Base-by-base conservation (phyloP, 2,329 filamentous ascomycete species). In the Stenocarpella maydis region DNA sequence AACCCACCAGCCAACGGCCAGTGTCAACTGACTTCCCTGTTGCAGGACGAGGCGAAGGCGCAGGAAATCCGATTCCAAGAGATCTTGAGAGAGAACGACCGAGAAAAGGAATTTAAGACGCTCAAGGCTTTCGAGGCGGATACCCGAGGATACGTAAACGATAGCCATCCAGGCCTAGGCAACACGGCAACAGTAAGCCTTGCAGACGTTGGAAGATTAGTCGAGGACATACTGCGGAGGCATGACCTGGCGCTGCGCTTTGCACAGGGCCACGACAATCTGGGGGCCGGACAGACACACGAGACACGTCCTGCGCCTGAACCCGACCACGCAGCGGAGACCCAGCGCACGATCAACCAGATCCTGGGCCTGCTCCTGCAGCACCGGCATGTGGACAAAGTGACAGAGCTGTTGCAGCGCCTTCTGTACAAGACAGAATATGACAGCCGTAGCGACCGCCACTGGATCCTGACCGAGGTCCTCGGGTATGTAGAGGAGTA, bases 391-490 rank as follows among this genome's bases (percentile, higher is more conserved):
- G 19, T 50, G 19, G 66, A 50, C 39, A 43, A 63, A 15, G 45
- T 41, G 31, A 7, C 47, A 14, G 45, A 60, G n/a, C n/a, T 69
- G 26, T 15, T 61, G 52, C 37, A 65, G 28, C 47, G 19, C 21
- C 41, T 68, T n/a, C 65, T 65, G 17, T 15, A 58, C 19, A 61
- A 28, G 15, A 17, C 65, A n/a, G 49, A 45, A 24, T 41, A 43
- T 24, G 37, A 45, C 47, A 54, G 37, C 37, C 50, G 8, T 1
- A 47, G 37, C 7, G 65, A 69, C 41, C 52, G 52, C 28, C 60
- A 60, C 26, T 39, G 52, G 37, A 52, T 69, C 49, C 39, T 71
- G 45, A 39, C 45, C 14, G 45, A 64, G 24, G 66, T 68, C 41
- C 52, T 65, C 28, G 37, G 19, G 19, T 58, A 58, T 34, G 12